Conservation (phyloP, 345 rosid species). For the Heritiera fomes region DNA sequence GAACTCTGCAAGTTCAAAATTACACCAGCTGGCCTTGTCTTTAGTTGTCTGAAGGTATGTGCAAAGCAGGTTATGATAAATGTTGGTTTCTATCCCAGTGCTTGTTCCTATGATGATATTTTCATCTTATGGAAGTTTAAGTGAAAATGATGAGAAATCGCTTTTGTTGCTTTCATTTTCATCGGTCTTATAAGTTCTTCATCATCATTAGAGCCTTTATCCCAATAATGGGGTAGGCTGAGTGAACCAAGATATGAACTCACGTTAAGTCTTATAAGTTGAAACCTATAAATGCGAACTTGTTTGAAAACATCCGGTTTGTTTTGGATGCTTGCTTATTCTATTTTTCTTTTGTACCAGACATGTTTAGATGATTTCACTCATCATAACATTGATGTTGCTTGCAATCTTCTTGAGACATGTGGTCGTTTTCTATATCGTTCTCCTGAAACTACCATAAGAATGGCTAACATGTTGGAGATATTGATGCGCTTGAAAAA, state of each 20-base stretch:
- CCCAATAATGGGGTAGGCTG: no score
- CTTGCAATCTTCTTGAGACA: slow-evolving; percentile 98
- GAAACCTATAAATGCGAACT: not conserved
- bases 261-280: no score
- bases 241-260: no score
- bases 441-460: slow-evolving; percentile 89
- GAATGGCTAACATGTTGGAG: slow-evolving; percentile 98
- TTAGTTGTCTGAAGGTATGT: slow-evolving; percentile 91
- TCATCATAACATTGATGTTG: slow-evolving; percentile 98
- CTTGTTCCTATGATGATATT: not conserved
- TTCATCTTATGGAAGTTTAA: not conserved
- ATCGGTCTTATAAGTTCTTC: not conserved
- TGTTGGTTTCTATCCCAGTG: not conserved
- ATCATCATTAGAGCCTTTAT: no score
- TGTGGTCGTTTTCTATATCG: slow-evolving; percentile 98
- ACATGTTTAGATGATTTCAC: slow-evolving; percentile 98
- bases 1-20: slow-evolving; percentile 96
- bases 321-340: slow-evolving; percentile 11
- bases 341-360: slow-evolving; percentile 38
- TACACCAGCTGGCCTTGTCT: slow-evolving; percentile 77
- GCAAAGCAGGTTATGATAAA: slow-evolving; percentile 5
- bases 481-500: slow-evolving; percentile 99
- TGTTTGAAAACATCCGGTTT: slow-evolving; percentile 1
- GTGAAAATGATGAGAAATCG: not conserved
- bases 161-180: slow-evolving; percentile 1